A percentile compares a stretch with the other conserved stretches of the same genome.
Conservation (phyloP, 225 moss, liverwort and hornwort genomes). For the Bryum argenteum region DNA sequence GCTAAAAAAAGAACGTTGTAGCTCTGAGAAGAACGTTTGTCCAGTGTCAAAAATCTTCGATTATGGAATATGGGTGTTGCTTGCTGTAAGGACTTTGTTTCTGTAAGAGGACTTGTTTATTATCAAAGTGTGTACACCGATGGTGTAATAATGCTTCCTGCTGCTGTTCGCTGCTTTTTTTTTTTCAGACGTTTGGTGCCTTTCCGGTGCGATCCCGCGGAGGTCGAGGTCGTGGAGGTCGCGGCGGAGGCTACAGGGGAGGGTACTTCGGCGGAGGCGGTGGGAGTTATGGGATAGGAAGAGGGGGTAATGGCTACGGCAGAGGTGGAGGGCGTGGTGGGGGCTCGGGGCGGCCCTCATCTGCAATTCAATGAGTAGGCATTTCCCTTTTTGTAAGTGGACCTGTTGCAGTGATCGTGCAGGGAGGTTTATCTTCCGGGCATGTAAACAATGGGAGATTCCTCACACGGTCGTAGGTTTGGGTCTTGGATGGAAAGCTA, state of each 20-base stretch:
- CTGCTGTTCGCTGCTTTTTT: not conserved
- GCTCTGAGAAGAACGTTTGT: no score
- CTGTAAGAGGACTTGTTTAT: not conserved
- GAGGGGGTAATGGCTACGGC: constrained; percentile 57
- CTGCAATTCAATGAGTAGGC: constrained; percentile 46
- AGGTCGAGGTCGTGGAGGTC: constrained; percentile 24
- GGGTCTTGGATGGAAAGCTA: constrained; percentile 12
- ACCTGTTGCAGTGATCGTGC: not conserved
- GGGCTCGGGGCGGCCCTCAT: constrained; percentile 58
- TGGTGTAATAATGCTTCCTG: not conserved
- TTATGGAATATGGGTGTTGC: not conserved
- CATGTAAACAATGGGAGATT: constrained; percentile 24
- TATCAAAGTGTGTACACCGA: not conserved
- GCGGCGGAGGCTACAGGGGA: constrained; percentile 58
- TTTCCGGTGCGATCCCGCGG: constrained; percentile 77
- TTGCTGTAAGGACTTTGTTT: not conserved
- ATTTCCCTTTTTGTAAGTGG: constrained; percentile 1
- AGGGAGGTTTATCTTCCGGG: constrained; percentile 2
- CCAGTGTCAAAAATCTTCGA: no score
- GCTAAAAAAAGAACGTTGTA: no score
- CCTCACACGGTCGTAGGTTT: constrained; percentile 18
- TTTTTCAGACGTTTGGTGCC: constrained; percentile 72
- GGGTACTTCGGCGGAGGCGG: constrained; percentile 59
- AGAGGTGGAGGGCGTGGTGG: constrained; percentile 83
- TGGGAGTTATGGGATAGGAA: constrained; percentile 58